Conservation (phyloP, 768 basidiomycete genomes). For the Boletus tomentosulus region DNA sequence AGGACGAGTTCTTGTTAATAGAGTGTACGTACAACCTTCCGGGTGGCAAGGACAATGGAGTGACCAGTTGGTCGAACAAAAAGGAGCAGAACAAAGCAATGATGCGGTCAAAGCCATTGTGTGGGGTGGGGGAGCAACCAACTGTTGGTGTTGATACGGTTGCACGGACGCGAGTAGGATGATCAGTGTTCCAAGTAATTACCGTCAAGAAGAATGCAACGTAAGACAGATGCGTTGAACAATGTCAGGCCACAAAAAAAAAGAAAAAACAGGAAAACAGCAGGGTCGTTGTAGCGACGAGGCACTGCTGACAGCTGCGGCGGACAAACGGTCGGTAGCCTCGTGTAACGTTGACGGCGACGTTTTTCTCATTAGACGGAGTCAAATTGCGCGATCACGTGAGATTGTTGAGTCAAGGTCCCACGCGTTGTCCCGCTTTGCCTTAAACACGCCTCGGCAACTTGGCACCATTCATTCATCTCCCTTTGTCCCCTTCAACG, state of each 20-base stretch:
- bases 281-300: slow-evolving; percentile 4
- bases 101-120: background rate
- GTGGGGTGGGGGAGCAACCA: background rate
- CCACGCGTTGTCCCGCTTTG: slow-evolving; percentile 23
- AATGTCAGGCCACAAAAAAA: background rate
- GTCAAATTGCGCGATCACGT: slow-evolving; percentile 29
- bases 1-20: background rate
- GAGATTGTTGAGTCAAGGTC: slow-evolving; percentile 32
- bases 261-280: no score
- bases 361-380: slow-evolving; percentile 12
- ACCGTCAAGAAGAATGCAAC: background rate
- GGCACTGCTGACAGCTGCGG: background rate
- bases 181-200: background rate
- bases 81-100: background rate
- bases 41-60: slow-evolving; percentile 16
- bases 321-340: slow-evolving; percentile 21
- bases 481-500: slow-evolving; percentile 19
- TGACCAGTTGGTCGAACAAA: slow-evolving; percentile 18
- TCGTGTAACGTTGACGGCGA: slow-evolving; percentile 33
- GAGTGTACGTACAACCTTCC: slow-evolving; percentile 10
- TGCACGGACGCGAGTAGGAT: background rate
- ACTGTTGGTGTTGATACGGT: background rate
- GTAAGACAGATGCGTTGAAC: background rate
- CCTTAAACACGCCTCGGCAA: slow-evolving; percentile 29
- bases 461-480: slow-evolving; percentile 7